Base-by-base conservation (phyloP, 2,329 filamentous ascomycete genomes). In the Fusarium tricinctum region DNA sequence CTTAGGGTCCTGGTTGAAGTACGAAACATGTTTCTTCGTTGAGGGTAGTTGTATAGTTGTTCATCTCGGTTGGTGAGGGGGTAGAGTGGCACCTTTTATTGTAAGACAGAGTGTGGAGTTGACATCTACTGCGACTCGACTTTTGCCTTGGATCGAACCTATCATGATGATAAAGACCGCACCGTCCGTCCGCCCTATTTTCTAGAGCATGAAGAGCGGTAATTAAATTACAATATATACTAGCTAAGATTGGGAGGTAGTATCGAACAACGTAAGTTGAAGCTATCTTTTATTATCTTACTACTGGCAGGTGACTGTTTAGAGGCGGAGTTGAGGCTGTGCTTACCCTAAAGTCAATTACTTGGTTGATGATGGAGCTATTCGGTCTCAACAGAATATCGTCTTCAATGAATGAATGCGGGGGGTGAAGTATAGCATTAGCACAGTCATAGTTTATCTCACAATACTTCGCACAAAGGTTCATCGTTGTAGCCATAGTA, bases 1-100 rank as follows among this genome's bases (percentile, higher is more conserved):
- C 47, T 43, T 30, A 60, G 7, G 9, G 49, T 46, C 19, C 30
- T 50, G 0, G 32, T 3, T 0, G 46, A 40, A 47, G 47, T 44
- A 19, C 59, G 71, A 57, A 73, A 62, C 71, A 73, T 73, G 15
- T 10, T 48, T 46, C 23, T 8, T 32, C 17, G 40, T 8, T 38
- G 23, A 12, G 46, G 35, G 6, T 22, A 20, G 46, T 30, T 32
- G n/a, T 19, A 28, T 17, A 19, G 15, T 19, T 14, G 30, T 17
- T 9, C 8, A 19, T 14, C 30, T 33, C 17, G 26, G 13, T 48
- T 5, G 10, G 20, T 38, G 48, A 40, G 47, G 17, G n/a, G 43
- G 35, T 38, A n/a, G 8, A n/a, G 17, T 23, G 15, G 20, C 8
- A 9, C 1, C 15, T 14, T 14, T 20, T 19, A 26, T 15, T 20